phyloP scores from a whole-genome alignment of 768 basidiomycete genomes.

The Steccherinum ochraceum region DNA sequence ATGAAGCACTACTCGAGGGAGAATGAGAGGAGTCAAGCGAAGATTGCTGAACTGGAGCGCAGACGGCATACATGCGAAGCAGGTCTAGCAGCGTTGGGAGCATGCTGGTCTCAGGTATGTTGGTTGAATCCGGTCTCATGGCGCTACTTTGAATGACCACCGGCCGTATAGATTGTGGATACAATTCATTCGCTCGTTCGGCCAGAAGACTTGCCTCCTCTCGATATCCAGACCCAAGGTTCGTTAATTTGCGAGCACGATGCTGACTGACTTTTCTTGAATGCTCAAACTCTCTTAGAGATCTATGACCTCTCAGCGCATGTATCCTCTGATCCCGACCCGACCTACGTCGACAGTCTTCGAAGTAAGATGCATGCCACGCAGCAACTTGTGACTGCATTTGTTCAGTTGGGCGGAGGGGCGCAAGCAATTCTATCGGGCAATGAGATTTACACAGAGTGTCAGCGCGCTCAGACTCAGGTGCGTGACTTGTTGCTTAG shows the following conservation, averaged over 20 bases:
- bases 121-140: background rate
- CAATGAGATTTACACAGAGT: slow-evolving; percentile 12
- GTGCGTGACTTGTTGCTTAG: slow-evolving; percentile 10
- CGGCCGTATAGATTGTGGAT: slow-evolving; percentile 16
- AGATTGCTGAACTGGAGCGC: slow-evolving; percentile 23
- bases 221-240: slow-evolving; percentile 20
- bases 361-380: slow-evolving; percentile 22
- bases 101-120: slow-evolving; percentile 25
- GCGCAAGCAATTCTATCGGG: slow-evolving; percentile 5
- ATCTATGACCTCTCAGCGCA: slow-evolving; percentile 18
- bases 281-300: slow-evolving; percentile 9
- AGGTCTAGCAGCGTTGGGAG: slow-evolving; percentile 23
- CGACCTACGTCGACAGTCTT: slow-evolving; percentile 16
- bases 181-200: slow-evolving; percentile 23
- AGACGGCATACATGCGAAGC: slow-evolving; percentile 21
- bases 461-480: slow-evolving; percentile 20
- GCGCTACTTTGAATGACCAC: background rate
- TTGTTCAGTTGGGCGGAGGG: slow-evolving; percentile 16
- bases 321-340: slow-evolving; percentile 17
- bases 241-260: too few species aligned
- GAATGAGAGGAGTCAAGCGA: slow-evolving; percentile 21
- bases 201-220: slow-evolving; percentile 19
- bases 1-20: slow-evolving; percentile 28
- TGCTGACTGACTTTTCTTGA: background rate
- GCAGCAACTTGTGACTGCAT: slow-evolving; percentile 18